These are phyloP conservation scores for Fusarium miscanthi DNA, from an alignment of 2,329 filamentous ascomycete genomes.

Conservation along the genomic window DNA sequence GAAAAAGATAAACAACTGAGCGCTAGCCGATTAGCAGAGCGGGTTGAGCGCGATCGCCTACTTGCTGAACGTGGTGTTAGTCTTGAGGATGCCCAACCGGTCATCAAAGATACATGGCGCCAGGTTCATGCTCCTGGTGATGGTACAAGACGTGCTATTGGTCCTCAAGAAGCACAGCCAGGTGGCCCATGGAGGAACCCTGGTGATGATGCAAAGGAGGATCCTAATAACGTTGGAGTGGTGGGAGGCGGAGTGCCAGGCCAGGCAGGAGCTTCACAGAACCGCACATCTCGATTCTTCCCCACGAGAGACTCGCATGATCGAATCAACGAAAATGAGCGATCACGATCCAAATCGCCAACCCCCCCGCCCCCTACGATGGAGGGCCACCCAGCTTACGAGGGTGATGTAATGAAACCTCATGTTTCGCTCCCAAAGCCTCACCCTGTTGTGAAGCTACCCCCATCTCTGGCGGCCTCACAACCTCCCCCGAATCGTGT, in stretches of 20 bases:
- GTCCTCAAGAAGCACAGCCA: conserved; percentile 43
- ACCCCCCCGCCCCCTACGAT: conserved; percentile 79
- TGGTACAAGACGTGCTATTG: conserved; percentile 48
- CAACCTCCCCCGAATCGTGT: conserved; percentile 43
- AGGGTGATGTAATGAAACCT: conserved; percentile 72
- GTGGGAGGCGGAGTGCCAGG: conserved; percentile 47
- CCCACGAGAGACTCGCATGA: conserved; percentile 64
- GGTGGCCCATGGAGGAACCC: conserved; percentile 47
- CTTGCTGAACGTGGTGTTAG: conserved; percentile 58
- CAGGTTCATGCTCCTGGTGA: conserved; percentile 54
- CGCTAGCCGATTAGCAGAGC: conserved; percentile 53
- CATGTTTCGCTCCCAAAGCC: conserved; percentile 76
- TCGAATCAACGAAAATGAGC: conserved; percentile 50
- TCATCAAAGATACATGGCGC: conserved; percentile 67
- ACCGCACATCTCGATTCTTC: conserved; percentile 71
- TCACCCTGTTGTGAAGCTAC: conserved; percentile 83
- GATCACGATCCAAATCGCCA: conserved; percentile 65
- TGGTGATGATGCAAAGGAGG: conserved; percentile 46
- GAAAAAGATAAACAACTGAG: conserved; percentile 60
- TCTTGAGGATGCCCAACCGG: conserved; percentile 58
- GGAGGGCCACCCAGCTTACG: conserved; percentile 77
- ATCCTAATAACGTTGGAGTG: conserved; percentile 43
- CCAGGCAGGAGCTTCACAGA: conserved; percentile 54
- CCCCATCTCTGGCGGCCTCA: conserved; percentile 60
- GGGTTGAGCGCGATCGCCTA: conserved; percentile 56